phyloP scores from a whole-genome alignment of 306 rosid species.

The Gastrolobium bilobum region DNA sequence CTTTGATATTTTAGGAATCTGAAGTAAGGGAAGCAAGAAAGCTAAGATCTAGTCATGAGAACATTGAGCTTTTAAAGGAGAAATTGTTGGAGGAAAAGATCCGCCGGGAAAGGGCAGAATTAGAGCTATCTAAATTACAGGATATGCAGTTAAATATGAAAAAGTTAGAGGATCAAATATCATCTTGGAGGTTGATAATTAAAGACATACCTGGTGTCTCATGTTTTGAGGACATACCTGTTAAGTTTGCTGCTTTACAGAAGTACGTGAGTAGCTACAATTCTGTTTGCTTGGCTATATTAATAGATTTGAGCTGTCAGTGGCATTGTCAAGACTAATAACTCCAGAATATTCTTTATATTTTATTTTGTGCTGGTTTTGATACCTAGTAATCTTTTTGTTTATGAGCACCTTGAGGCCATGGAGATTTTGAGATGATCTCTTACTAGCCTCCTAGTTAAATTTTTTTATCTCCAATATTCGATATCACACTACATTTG shows the following conservation, averaged over 20 bases:
- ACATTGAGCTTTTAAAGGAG: slow-evolving; percentile 80
- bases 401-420: slow-evolving; percentile 35
- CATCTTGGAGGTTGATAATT: slow-evolving; percentile 71
- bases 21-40: slow-evolving; percentile 95
- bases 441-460: slow-evolving; percentile 37
- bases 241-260: slow-evolving; percentile 83
- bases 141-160: slow-evolving; percentile 72
- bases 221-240: slow-evolving; percentile 79
- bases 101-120: slow-evolving; percentile 78
- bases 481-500: slow-evolving; percentile 7
- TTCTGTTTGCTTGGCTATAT: slow-evolving; percentile 41
- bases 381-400: not conserved
- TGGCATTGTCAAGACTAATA: slow-evolving; percentile 10
- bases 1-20: slow-evolving; percentile 74
- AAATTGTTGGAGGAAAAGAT: slow-evolving; percentile 81
- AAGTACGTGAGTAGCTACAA: slow-evolving; percentile 65
- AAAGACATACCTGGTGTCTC: slow-evolving; percentile 82
- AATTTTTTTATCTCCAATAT: not conserved
- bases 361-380: slow-evolving; percentile 26
- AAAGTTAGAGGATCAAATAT: slow-evolving; percentile 83
- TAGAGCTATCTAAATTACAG: slow-evolving; percentile 77
- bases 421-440: slow-evolving; percentile 23
- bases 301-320: slow-evolving; percentile 22
- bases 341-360: slow-evolving; percentile 18
- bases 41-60: slow-evolving; percentile 80